These are phyloP conservation scores for Colletotrichum sp. DNA, from an alignment of 2,329 filamentous ascomycete species.

Conservation along the genomic window DNA sequence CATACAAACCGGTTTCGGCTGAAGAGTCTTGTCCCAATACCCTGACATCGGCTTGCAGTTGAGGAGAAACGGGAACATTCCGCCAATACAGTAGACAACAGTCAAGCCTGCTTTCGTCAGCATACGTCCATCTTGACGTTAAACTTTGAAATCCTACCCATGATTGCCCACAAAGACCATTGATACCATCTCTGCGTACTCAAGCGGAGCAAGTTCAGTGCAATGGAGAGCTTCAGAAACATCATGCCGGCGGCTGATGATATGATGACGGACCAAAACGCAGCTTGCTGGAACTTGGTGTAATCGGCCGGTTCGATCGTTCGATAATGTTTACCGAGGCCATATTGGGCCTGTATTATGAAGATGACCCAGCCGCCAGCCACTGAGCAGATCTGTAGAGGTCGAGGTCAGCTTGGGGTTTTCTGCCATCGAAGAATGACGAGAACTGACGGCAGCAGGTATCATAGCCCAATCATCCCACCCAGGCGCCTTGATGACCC, in stretches of 20 bases:
- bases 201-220: constrained; percentile 23
- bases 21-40: constrained; percentile 22
- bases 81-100: constrained; percentile 23
- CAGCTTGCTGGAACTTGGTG: constrained; percentile 40
- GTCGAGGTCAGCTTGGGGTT: neutral
- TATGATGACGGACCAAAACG: constrained; percentile 46
- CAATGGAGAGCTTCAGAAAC: constrained; percentile 28
- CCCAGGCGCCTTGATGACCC: neutral
- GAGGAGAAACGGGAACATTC: constrained; percentile 23
- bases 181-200: constrained; percentile 29
- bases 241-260: constrained; percentile 33
- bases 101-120: constrained; percentile 16
- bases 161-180: constrained; percentile 24
- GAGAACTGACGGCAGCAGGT: constrained; percentile 20
- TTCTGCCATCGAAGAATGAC: no score
- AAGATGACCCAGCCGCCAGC: constrained; percentile 39
- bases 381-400: constrained; percentile 29
- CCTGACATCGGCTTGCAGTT: constrained; percentile 26
- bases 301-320: constrained; percentile 38
- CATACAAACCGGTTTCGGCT: constrained; percentile 16
- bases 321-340: constrained; percentile 49
- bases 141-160: neutral
- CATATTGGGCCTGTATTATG: constrained; percentile 46
- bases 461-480: constrained; percentile 26
- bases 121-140: neutral